Percentiles rank a stretch among this genome's conserved stretches.
These are phyloP conservation scores for Lentinula detonsa DNA, from an alignment of 768 basidiomycete genomes.

Conservation along the genomic window DNA sequence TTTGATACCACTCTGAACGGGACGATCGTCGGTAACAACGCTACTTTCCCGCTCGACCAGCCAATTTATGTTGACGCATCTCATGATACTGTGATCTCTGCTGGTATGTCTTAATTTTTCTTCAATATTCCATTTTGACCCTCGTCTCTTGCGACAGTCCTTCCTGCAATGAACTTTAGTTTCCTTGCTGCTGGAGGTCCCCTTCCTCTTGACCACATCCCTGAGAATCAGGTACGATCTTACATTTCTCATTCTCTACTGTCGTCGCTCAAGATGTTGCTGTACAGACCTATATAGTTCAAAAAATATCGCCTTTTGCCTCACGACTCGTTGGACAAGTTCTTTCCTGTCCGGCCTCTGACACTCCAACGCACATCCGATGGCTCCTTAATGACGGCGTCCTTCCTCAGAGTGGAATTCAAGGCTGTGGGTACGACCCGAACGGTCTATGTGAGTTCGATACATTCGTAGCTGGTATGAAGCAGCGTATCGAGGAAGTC, in stretches of 20 bases:
- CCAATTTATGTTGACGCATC: slow-evolving; percentile 69
- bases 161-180: slow-evolving; percentile 71
- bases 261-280: slow-evolving; percentile 16
- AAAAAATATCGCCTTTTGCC: slow-evolving; percentile 27
- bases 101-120: slow-evolving; percentile 32
- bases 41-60: slow-evolving; percentile 52
- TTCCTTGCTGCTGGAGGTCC: slow-evolving; percentile 57
- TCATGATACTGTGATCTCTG: slow-evolving; percentile 67
- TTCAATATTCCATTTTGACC: not conserved
- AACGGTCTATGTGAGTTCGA: slow-evolving; percentile 59
- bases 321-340: slow-evolving; percentile 40
- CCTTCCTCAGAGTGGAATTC: slow-evolving; percentile 59
- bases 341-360: slow-evolving; percentile 28
- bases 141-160: slow-evolving; percentile 28
- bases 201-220: slow-evolving; percentile 56
- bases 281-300: slow-evolving; percentile 30
- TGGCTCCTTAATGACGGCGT: slow-evolving; percentile 73
- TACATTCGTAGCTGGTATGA: slow-evolving; percentile 56
- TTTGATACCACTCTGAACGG: slow-evolving; percentile 51
- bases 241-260: slow-evolving; percentile 39
- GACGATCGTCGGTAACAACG: slow-evolving; percentile 49
- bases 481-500: slow-evolving; percentile 48
- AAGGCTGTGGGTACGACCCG: slow-evolving; percentile 51
- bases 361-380: slow-evolving; percentile 42
- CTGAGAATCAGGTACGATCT: slow-evolving; percentile 40